Evolutionary conservation across 1,139 yeast genomes (phyloP).

Genomic region (Maudiozyma humilis): DNA sequence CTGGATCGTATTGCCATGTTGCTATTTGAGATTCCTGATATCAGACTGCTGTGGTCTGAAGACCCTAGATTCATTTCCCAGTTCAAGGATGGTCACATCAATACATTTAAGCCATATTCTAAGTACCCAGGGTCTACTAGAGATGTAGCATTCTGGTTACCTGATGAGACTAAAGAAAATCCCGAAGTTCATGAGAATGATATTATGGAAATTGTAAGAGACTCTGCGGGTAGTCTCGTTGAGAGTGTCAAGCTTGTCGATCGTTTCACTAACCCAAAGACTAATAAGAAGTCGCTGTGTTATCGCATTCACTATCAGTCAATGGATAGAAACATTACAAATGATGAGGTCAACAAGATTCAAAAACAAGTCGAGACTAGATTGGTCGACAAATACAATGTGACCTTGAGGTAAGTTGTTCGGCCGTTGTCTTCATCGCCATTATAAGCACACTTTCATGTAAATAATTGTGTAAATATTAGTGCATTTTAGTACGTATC

Average conservation of each 20-base stretch:
- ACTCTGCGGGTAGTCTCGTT: constrained; percentile 76
- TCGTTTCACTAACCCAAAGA: constrained; percentile 78
- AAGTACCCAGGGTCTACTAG: constrained; percentile 81
- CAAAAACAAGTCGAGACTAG: constrained; percentile 57
- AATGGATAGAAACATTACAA: constrained; percentile 86
- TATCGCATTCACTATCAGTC: constrained; percentile 89
- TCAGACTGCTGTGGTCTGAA: constrained; percentile 81
- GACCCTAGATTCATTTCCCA: constrained; percentile 75
- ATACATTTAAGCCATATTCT: constrained; percentile 79
- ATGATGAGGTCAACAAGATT: constrained; percentile 64
- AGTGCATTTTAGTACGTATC: not conserved
- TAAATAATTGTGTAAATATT: constrained; percentile 1
- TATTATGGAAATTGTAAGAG: constrained; percentile 85
- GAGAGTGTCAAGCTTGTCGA: constrained; percentile 79
- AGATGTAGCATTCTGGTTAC: constrained; percentile 90
- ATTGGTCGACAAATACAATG: constrained; percentile 44
- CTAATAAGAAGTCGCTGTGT: constrained; percentile 69
- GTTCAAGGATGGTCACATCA: constrained; percentile 55
- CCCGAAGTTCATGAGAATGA: constrained; percentile 69
- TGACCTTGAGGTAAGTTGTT: constrained; percentile 61
- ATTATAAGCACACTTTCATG: not conserved
- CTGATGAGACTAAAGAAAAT: constrained; percentile 31
- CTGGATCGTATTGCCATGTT: constrained; percentile 94
- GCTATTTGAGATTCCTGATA: constrained; percentile 89
- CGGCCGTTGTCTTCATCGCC: too few relatives aligned